These are phyloP conservation scores for Fusarium sp. DNA, from an alignment of 2,329 filamentous ascomycete genomes.

Conservation along the genomic window DNA sequence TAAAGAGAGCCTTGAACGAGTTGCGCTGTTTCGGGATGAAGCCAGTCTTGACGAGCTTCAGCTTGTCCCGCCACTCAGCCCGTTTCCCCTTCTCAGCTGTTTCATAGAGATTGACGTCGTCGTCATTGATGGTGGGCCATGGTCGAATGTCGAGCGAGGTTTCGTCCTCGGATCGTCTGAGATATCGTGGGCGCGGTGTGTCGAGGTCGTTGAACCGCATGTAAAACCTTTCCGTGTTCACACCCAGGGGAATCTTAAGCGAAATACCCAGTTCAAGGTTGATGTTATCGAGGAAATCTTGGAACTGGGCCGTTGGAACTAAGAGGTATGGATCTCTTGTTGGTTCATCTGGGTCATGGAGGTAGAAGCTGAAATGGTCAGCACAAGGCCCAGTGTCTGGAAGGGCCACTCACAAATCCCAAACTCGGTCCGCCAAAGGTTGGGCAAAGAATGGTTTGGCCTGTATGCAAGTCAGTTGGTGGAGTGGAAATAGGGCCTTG, in stretches of 20 bases:
- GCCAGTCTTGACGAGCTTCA: slow-evolving; percentile 39
- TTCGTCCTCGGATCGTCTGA: slow-evolving; percentile 67
- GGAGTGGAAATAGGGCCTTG: background rate
- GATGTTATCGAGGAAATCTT: slow-evolving; percentile 72
- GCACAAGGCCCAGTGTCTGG: background rate
- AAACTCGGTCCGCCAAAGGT: slow-evolving; percentile 70
- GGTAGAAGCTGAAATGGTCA: slow-evolving; percentile 69
- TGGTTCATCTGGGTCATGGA: slow-evolving; percentile 65
- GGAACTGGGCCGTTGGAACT: slow-evolving; percentile 74
- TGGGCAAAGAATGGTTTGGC: slow-evolving; percentile 65
- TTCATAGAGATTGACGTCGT: slow-evolving; percentile 50
- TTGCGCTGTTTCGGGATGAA: slow-evolving; percentile 51
- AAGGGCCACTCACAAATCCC: slow-evolving; percentile 76
- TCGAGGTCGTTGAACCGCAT: slow-evolving; percentile 71
- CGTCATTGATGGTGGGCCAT: slow-evolving; percentile 51
- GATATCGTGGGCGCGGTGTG: slow-evolving; percentile 74
- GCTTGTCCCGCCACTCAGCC: slow-evolving; percentile 33
- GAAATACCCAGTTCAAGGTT: slow-evolving; percentile 67
- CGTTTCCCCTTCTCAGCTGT: slow-evolving; percentile 34
- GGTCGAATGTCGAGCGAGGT: slow-evolving; percentile 48
- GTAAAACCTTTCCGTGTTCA: slow-evolving; percentile 66
- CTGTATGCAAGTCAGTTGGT: slow-evolving; percentile 46
- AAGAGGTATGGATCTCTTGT: slow-evolving; percentile 70
- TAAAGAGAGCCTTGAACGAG: slow-evolving; percentile 58
- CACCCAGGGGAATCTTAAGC: slow-evolving; percentile 69